phyloP scores from a whole-genome alignment of 225 moss, liverwort and hornwort genomes.

The Sphagnum tenellum region DNA sequence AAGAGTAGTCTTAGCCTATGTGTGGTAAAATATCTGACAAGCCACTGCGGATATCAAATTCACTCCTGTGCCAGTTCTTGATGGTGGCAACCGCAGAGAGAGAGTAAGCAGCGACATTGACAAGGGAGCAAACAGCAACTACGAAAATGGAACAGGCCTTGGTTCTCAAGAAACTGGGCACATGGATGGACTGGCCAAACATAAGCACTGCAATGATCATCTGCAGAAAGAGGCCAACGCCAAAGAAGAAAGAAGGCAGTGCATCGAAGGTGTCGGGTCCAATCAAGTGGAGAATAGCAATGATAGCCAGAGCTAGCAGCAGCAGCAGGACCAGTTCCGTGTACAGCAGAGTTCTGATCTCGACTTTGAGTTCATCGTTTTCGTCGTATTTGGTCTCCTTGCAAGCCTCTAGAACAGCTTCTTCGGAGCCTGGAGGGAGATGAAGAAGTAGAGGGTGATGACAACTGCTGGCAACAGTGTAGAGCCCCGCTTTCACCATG shows the following conservation, averaged over 20 bases:
- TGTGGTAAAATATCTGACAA: constrained; percentile 29
- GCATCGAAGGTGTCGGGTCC: constrained; percentile 18
- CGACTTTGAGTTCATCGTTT: constrained; percentile 28
- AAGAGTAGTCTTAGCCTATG: constrained; percentile 17
- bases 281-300: constrained; percentile 18
- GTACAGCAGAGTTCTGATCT: constrained; percentile 34
- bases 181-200: constrained; percentile 44
- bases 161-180: constrained; percentile 25
- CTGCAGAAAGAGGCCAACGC: constrained; percentile 25
- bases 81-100: constrained; percentile 28
- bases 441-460: constrained; percentile 51
- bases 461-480: constrained; percentile 43
- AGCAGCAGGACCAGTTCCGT: constrained; percentile 26
- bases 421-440: constrained; percentile 31
- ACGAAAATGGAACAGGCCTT: constrained; percentile 43
- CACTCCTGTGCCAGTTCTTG: constrained; percentile 34
- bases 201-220: constrained; percentile 48
- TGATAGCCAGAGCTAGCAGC: constrained; percentile 11
- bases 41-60: constrained; percentile 33
- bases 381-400: constrained; percentile 47
- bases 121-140: constrained; percentile 42
- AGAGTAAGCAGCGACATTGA: constrained; percentile 25
- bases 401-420: constrained; percentile 42
- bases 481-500: constrained; percentile 38
- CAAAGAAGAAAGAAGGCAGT: constrained; percentile 29